Percentiles rank a stretch among this genome's conserved stretches.
phyloP scores from a whole-genome alignment of 495 filamentous ascomycete genomes.

The Penicillium cinerascens region DNA sequence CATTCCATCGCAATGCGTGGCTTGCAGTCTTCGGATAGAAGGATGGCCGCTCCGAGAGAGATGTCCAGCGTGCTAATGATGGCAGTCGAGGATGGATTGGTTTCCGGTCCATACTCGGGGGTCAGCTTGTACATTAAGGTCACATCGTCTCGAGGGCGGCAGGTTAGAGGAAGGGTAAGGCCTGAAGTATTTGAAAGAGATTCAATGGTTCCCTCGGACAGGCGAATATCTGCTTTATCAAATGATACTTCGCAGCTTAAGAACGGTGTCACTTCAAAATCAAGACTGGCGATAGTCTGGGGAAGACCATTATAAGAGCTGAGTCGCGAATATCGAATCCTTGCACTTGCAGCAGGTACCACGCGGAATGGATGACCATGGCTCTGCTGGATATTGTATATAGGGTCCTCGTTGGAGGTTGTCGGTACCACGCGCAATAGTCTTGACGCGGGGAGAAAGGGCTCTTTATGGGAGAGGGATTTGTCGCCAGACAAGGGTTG shows the following conservation, averaged over 20 bases:
- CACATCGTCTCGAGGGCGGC: conserved; percentile 77
- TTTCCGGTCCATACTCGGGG: conserved; percentile 57
- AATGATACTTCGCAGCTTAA: conserved; percentile 69
- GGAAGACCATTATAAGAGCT: conserved; percentile 60
- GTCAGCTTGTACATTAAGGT: conserved; percentile 79
- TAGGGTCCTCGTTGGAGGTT: conserved; percentile 54
- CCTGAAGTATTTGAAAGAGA: conserved; percentile 58
- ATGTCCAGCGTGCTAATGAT: conserved; percentile 57
- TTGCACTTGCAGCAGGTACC: conserved; percentile 77
- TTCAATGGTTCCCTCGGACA: conserved; percentile 66
- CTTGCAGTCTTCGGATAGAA: conserved; percentile 61
- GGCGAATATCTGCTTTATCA: conserved; percentile 58
- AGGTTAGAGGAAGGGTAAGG: conserved; percentile 61
- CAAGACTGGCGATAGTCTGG: conserved; percentile 75
- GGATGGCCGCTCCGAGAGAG: conserved; percentile 60
- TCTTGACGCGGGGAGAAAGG: conserved; percentile 74
- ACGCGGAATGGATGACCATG: conserved; percentile 65
- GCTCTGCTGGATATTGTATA: conserved; percentile 60
- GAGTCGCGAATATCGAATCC: conserved; percentile 74
- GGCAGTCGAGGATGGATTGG: conserved; percentile 42
- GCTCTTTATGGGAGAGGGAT: conserved; percentile 58
- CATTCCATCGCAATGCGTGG: conserved; percentile 76
- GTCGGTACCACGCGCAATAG: conserved; percentile 73
- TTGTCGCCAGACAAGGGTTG: conserved; percentile 72
- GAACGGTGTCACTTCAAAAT: conserved; percentile 84